phyloP scores from a whole-genome alignment of 2,329 filamentous ascomycete species.

The Teratosphaeria viscida region DNA sequence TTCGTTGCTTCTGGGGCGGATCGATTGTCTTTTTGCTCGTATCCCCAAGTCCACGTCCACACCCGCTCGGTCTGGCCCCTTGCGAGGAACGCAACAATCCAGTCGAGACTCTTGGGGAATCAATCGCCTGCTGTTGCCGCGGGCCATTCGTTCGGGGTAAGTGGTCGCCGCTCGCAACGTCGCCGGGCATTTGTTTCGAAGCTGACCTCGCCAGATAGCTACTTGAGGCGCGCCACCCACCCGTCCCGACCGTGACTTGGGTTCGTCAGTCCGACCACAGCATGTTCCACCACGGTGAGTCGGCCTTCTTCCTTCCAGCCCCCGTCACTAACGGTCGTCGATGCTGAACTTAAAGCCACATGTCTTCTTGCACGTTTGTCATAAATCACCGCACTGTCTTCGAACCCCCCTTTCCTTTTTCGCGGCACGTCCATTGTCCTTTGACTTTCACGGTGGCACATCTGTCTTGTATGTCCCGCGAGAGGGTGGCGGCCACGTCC shows the following conservation, averaged over 20 bases:
- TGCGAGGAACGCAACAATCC: constrained; percentile 21
- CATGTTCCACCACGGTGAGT: constrained; percentile 23
- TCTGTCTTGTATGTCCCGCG: constrained; percentile 14
- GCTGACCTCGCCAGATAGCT: constrained; percentile 17
- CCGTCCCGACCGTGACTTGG: constrained; percentile 15
- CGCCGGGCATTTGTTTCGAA: constrained; percentile 18
- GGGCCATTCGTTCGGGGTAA: constrained; percentile 6
- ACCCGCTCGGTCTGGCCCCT: constrained; percentile 10
- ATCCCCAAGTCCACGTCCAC: constrained; percentile 2
- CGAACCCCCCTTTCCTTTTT: constrained; percentile 6
- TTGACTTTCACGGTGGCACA: constrained; percentile 5
- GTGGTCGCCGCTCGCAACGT: constrained; percentile 5
- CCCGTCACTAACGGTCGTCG: constrained; percentile 5
- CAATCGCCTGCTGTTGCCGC: constrained; percentile 14
- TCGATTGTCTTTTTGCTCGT: neutral
- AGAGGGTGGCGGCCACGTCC: neutral
- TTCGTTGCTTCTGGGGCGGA: constrained; percentile 5
- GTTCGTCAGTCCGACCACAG: neutral
- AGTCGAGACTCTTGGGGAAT: constrained; percentile 13
- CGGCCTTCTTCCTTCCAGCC: constrained; percentile 4
- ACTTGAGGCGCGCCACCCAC: constrained; percentile 15
- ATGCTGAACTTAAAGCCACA: constrained; percentile 19
- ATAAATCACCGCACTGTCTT: constrained; percentile 4
- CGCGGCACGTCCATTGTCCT: constrained; percentile 4
- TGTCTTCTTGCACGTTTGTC: constrained; percentile 6